Base-by-base conservation (phyloP, 73 alveolate species). In the Stentor coeruleus region DNA sequence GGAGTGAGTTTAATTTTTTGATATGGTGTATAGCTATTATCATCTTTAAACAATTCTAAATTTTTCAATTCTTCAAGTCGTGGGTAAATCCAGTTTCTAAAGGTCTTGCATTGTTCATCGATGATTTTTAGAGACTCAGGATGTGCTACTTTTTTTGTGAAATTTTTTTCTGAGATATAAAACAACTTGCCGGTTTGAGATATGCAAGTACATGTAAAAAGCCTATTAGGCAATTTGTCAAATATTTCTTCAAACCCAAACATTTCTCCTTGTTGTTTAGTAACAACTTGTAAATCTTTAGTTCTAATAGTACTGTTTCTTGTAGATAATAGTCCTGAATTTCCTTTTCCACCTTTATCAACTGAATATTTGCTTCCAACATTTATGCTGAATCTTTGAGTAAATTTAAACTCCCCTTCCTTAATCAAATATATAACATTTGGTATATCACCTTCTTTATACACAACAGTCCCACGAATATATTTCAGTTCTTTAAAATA, bases 401-500 rank as follows among this genome's bases (percentile, higher is more conserved):
- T 66, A 40, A 20, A 66, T 26, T 26, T 33, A 20, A 66, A 66
- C 2, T 66, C 79, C 0, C 79, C 79, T 66, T 66, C 79, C 33
- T 66, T 66, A 33, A 66, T 33, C 26, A 66, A 28, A 66, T 26
- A 66, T 28, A 66, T 33, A 20, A 28, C 40, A 26, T 66, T 31
- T 11, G 37, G n/a, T 11, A 40, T 1, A 33, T 66, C 79, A 1
- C 79, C 79, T 66, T 66, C 79, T 20, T 66, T 20, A 66, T 20
- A 66, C 37, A 66, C n/a, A 33, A 66, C 79, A 31, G n/a, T 66
- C n/a, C 79, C 79, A 26, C 39, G 36, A 20, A 28, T 66, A 20
- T 28, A 66, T 20, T 26, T 33, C n/a, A 33, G 39, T 1, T 26
- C 33, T 1, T 31, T 66, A 2, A 66, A 66, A 33, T 15, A 66